These are phyloP conservation scores for Cystobasidiaceae sp. DNA, from an alignment of 1,284 basidiomycete genomes.

Conservation along the genomic window DNA sequence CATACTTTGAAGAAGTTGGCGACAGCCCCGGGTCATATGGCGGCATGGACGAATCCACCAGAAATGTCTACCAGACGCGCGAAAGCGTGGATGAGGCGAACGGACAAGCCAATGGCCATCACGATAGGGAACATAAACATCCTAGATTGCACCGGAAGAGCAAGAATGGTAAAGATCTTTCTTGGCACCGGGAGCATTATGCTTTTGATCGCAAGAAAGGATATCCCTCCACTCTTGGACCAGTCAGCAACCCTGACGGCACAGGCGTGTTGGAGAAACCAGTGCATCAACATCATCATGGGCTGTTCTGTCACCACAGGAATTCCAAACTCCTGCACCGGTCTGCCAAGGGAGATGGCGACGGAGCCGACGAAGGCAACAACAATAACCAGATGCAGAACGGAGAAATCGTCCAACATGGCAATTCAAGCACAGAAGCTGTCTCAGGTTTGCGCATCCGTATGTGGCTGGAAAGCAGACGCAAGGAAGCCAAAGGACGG, in stretches of 20 bases:
- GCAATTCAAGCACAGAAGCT: neutral
- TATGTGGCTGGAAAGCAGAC: slow-evolving; percentile 32
- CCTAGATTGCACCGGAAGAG: neutral
- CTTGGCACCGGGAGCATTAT: slow-evolving; percentile 27
- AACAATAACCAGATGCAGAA: slow-evolving; percentile 11
- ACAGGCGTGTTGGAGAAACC: slow-evolving; percentile 20
- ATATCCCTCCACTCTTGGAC: slow-evolving; percentile 31
- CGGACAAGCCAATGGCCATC: neutral
- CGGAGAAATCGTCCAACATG: neutral
- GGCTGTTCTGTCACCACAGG: slow-evolving; percentile 31
- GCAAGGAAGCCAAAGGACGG: slow-evolving; percentile 24
- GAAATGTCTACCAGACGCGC: neutral
- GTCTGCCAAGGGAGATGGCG: neutral
- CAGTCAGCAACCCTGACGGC: slow-evolving; percentile 22
- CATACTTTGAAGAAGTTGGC: slow-evolving; percentile 28
- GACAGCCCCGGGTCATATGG: neutral
- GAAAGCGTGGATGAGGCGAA: neutral
- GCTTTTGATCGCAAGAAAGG: slow-evolving; percentile 30
- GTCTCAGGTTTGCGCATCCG: slow-evolving; percentile 25
- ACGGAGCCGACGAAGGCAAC: slow-evolving; percentile 3
- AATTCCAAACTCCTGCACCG: slow-evolving; percentile 18
- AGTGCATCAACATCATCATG: slow-evolving; percentile 27
- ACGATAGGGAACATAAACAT: neutral
- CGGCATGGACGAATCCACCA: slow-evolving; percentile 14
- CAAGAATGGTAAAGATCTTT: slow-evolving; percentile 2